Base-by-base conservation (phyloP, 129 eudicot species). In the Rutidosis leptorrhynchoides region DNA sequence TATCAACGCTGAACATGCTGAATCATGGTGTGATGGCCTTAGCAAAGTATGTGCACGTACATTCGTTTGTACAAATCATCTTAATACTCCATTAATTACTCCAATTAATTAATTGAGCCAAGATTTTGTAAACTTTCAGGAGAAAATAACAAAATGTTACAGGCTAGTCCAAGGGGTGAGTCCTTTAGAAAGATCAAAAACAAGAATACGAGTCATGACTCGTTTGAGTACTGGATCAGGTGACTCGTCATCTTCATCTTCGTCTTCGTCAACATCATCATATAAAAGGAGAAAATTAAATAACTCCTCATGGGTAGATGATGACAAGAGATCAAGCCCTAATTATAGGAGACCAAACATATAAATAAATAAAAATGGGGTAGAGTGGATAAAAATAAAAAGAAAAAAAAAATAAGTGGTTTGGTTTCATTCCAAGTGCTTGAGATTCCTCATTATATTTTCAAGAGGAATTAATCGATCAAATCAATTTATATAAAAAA, bases 1-100 rank as follows among this genome's bases (percentile, higher is more conserved):
- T 59, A 51, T 85, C 52, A 83, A 82, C 69, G 95, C 90, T 53
- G 90, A 85, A 49, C 81, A 79, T 78, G 95, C 95, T 27, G 95
- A 81, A 73, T 81, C 88, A 68, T 92, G 98, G 98, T 81, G 96
- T 63, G 83, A 75, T 70, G 98, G 98, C 16, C 88, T 92, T 43
- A 78, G 78, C 81, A 85, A 83, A 78, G 98, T 92, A 87, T 62
- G 87, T 48, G 12, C 82, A 30, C 77, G 8, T 37, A 49, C 25
- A 17, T 24, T 0, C 3, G n/a, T 12, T 12, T 70, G 53, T 69
- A 58, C 37, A 20, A 1, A 17, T 22, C 24, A 24, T 29, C 15
- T 33, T 23, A 7, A n/a, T n/a, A n/a, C n/a, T n/a, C n/a, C n/a
- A n/a, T n/a, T n/a, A n/a, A n/a, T n/a, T n/a, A n/a, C n/a, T n/a